phyloP scores from a whole-genome alignment of 2,329 filamentous ascomycete species.

The Colletotrichum sp. region DNA sequence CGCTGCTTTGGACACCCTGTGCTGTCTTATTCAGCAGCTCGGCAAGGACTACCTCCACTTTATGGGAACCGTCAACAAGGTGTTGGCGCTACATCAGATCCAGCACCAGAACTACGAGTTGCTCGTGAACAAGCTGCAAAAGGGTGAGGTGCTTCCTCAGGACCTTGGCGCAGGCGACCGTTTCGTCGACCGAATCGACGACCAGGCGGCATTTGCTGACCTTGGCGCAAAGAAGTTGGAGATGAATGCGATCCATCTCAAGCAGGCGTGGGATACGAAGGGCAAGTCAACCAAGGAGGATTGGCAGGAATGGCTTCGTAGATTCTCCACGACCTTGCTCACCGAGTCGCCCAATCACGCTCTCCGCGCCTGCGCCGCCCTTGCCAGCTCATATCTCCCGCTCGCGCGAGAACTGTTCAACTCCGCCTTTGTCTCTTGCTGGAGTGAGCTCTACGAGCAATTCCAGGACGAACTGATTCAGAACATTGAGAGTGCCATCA shows the following conservation, averaged over 20 bases:
- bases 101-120: constrained; percentile 92
- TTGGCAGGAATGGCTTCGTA: constrained; percentile 98
- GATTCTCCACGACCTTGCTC: constrained; percentile 93
- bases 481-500: constrained; percentile 94
- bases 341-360: constrained; percentile 97
- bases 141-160: constrained; percentile 92
- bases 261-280: constrained; percentile 95
- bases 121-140: constrained; percentile 89
- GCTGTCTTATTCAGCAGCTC: constrained; percentile 93
- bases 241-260: constrained; percentile 96
- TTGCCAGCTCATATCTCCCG: constrained; percentile 90
- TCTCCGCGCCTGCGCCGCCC: constrained; percentile 86
- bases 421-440: constrained; percentile 97
- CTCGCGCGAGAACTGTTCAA: constrained; percentile 96
- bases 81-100: constrained; percentile 78
- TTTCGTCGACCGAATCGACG: constrained; percentile 79
- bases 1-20: constrained; percentile 90
- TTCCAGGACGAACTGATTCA: constrained; percentile 96
- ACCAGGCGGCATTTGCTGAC: constrained; percentile 76
- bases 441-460: constrained; percentile 96
- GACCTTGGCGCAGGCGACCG: constrained; percentile 87
- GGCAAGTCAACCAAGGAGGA: constrained; percentile 98
- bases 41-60: constrained; percentile 96
- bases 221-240: constrained; percentile 92
- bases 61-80: constrained; percentile 90